A percentile compares a stretch with the other conserved stretches of the same genome.
phyloP scores from a whole-genome alignment of 345 rosid genomes.

The Cardamine chenopodiifolia region DNA sequence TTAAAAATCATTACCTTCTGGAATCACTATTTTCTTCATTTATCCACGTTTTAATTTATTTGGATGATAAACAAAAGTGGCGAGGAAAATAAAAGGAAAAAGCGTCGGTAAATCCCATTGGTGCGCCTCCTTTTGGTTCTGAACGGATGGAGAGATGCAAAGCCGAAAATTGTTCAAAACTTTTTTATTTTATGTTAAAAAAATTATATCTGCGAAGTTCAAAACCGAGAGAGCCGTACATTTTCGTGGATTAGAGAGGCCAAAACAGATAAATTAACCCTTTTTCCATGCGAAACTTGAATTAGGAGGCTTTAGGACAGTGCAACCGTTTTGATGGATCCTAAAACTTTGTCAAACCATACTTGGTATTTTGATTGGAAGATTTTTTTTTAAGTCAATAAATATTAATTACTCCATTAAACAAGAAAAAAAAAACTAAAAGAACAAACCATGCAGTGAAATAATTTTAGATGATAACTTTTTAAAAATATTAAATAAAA shows the following conservation, averaged over 20 bases:
- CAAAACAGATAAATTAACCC: too few species aligned
- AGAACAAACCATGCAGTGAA: neutral
- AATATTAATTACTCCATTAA: neutral
- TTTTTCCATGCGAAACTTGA: neutral
- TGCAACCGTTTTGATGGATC: neutral
- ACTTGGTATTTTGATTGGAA: neutral
- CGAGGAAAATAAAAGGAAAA: neutral
- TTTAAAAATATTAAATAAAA: neutral
- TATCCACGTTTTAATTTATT: neutral
- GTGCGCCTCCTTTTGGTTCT: neutral
- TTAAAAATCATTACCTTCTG: constrained; percentile 28
- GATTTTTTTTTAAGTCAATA: neutral
- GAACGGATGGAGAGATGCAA: neutral
- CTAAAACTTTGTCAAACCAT: neutral
- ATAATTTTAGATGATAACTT: neutral
- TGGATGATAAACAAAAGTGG: neutral
- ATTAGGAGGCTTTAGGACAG: neutral
- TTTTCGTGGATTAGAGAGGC: too few species aligned
- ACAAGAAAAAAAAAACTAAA: neutral
- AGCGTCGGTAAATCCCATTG: constrained; percentile 19
- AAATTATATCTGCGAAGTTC: neutral
- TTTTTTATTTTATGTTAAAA: too few species aligned
- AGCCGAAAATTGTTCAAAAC: neutral
- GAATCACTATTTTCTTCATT: constrained; percentile 17
- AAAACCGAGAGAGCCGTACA: too few species aligned